These are phyloP conservation scores for Thraustotheca clavata DNA, from an alignment of 352 stramenopile species.

Conservation along the genomic window DNA sequence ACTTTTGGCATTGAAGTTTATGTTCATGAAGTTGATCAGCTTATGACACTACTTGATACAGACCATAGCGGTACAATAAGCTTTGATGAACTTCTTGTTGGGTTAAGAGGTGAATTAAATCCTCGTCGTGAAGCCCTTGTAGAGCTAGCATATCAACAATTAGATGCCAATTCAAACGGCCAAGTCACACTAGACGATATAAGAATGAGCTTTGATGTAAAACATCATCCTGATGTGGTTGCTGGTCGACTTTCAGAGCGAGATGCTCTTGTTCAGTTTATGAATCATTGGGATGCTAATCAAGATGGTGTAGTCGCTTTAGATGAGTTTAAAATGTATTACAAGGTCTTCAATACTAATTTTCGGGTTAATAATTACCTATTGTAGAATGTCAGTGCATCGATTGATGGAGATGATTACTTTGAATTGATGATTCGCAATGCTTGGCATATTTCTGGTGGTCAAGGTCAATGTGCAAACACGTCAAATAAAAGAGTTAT, in stretches of 20 bases:
- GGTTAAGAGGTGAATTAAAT: slow-evolving; percentile 37
- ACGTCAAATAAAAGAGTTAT: slow-evolving; percentile 51
- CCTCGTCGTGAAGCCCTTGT: slow-evolving; percentile 27
- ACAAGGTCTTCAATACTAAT: slow-evolving; percentile 25
- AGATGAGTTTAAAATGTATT: slow-evolving; percentile 39
- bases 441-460: slow-evolving; percentile 40
- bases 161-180: slow-evolving; percentile 19
- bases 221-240: slow-evolving; percentile 29
- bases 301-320: slow-evolving; percentile 18
- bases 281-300: slow-evolving; percentile 25
- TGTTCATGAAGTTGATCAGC: slow-evolving; percentile 48
- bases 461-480: slow-evolving; percentile 44
- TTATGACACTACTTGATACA: slow-evolving; percentile 34
- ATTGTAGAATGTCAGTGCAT: slow-evolving; percentile 26
- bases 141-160: slow-evolving; percentile 31
- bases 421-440: slow-evolving; percentile 23
- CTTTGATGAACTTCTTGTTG: slow-evolving; percentile 52
- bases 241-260: slow-evolving; percentile 18
- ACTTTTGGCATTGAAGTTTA: slow-evolving; percentile 53
- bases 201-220: slow-evolving; percentile 22
- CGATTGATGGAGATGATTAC: slow-evolving; percentile 40
- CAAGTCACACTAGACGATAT: slow-evolving; percentile 25
- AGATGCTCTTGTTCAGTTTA: slow-evolving; percentile 28
- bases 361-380: background rate
- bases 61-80: slow-evolving; percentile 34